A percentile compares a stretch with the other conserved stretches of the same genome.
Evolutionary conservation across 345 rosid species (phyloP).

Genomic region (Melaleuca quinquenervia): DNA sequence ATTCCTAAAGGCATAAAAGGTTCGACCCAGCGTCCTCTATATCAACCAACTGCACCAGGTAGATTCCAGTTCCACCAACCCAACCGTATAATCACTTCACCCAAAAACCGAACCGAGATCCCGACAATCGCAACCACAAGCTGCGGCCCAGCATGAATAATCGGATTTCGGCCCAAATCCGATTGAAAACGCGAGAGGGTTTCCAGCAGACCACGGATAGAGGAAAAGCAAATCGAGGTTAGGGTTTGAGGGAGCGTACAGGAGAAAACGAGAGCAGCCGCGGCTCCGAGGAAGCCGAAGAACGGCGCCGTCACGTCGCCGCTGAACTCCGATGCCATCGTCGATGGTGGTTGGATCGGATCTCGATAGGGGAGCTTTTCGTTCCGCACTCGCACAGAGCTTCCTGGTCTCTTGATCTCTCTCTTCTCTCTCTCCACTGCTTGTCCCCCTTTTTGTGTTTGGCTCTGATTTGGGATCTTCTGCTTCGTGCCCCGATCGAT

Average conservation of each 20-base stretch:
- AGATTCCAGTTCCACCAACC: background rate
- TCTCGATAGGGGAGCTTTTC: background rate
- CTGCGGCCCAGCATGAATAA: too few species aligned
- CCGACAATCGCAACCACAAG: background rate
- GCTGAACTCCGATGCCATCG: constrained; percentile 16
- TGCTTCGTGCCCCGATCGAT: background rate
- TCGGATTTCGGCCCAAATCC: background rate
- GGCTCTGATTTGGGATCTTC: background rate
- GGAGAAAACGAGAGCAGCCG: constrained; percentile 43
- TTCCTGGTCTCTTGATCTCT: background rate
- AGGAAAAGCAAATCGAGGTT: background rate
- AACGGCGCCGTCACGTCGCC: constrained; percentile 42
- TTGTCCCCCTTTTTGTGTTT: background rate
- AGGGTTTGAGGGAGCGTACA: constrained; percentile 4
- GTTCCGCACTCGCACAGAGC: background rate
- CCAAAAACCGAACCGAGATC: background rate
- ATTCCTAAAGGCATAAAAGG: background rate
- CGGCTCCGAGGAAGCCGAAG: constrained; percentile 46
- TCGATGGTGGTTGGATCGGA: background rate
- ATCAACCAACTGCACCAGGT: background rate
- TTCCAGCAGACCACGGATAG: background rate
- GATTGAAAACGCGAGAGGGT: too few species aligned
- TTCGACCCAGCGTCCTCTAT: background rate
- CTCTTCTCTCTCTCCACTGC: background rate
- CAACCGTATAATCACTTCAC: background rate